Percentiles rank a stretch among this genome's conserved stretches.
Evolutionary conservation across 768 basidiomycete genomes (phyloP).

Genomic region (Pisolithus albus): DNA sequence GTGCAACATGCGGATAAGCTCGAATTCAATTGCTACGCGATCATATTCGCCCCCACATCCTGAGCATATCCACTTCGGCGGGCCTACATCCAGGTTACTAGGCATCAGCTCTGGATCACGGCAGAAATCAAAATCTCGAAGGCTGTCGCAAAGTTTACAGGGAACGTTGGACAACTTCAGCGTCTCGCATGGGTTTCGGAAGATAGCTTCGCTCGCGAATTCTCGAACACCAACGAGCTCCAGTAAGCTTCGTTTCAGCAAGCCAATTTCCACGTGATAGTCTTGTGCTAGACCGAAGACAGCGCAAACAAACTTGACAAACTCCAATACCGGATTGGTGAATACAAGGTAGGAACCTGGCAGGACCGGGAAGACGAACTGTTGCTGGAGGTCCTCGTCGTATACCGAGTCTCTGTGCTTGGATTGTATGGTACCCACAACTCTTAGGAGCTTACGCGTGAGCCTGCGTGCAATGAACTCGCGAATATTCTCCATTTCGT

Average conservation of each 20-base stretch:
- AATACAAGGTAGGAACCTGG: constrained; percentile 81
- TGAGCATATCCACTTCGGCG: constrained; percentile 60
- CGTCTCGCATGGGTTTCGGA: constrained; percentile 88
- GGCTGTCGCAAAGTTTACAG: constrained; percentile 76
- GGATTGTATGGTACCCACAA: constrained; percentile 56
- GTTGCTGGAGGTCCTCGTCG: constrained; percentile 44
- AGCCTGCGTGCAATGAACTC: constrained; percentile 77
- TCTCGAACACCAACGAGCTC: constrained; percentile 83
- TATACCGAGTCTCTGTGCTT: constrained; percentile 54
- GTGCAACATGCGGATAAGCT: constrained; percentile 70
- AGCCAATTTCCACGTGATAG: constrained; percentile 78
- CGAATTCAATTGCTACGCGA: constrained; percentile 78
- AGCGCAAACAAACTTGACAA: constrained; percentile 82
- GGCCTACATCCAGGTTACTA: constrained; percentile 38
- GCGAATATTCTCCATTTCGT: constrained; percentile 60
- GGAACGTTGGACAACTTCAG: constrained; percentile 81
- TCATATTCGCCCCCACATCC: constrained; percentile 85
- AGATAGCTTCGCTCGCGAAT: constrained; percentile 78
- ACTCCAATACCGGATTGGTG: constrained; percentile 79
- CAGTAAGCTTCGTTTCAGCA: constrained; percentile 83
- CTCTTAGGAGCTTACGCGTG: constrained; percentile 71
- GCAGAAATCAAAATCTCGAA: constrained; percentile 93
- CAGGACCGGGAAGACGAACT: constrained; percentile 76
- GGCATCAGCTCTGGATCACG: constrained; percentile 82
- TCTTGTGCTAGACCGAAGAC: constrained; percentile 74